Conservation (phyloP, 352 stramenopile species). For the Halophytophthora batemanensis region DNA sequence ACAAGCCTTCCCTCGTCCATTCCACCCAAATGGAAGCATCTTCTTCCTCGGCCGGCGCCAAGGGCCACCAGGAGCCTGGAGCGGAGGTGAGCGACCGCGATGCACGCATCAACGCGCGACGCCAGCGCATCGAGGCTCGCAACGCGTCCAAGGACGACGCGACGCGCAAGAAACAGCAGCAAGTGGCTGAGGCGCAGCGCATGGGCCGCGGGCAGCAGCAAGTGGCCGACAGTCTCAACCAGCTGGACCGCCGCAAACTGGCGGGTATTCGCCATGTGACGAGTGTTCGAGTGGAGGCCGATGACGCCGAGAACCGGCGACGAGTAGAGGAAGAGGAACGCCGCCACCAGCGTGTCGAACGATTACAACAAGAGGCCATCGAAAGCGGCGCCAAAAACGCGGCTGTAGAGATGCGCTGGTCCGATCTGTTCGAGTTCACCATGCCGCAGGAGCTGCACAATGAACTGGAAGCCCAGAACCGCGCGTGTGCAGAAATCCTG, state of each 20-base stretch:
- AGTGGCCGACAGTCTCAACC: slow-evolving; percentile 73
- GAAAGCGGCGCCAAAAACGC: slow-evolving; percentile 89
- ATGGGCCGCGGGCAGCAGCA: slow-evolving; percentile 77
- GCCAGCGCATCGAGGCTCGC: slow-evolving; percentile 69
- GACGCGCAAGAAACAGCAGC: slow-evolving; percentile 65
- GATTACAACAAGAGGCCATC: slow-evolving; percentile 91
- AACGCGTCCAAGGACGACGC: slow-evolving; percentile 82
- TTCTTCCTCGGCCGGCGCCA: slow-evolving; percentile 10
- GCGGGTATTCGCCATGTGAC: slow-evolving; percentile 89
- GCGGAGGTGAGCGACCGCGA: slow-evolving; percentile 50
- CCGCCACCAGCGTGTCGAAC: slow-evolving; percentile 77
- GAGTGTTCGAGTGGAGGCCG: slow-evolving; percentile 85
- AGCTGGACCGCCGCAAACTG: slow-evolving; percentile 70
- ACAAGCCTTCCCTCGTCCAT: no score
- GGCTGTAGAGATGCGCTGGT: slow-evolving; percentile 92
- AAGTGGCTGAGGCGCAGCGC: slow-evolving; percentile 54
- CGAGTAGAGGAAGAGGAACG: slow-evolving; percentile 90
- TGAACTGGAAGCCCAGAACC: slow-evolving; percentile 88
- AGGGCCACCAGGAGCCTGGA: slow-evolving; percentile 30
- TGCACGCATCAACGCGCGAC: slow-evolving; percentile 55
- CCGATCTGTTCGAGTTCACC: slow-evolving; percentile 89
- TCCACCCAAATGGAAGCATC: slow-evolving; percentile 12
- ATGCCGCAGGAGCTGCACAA: slow-evolving; percentile 92
- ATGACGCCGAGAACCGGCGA: slow-evolving; percentile 87
- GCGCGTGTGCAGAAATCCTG: slow-evolving; percentile 88